Evolutionary conservation across 148 eudicot species (phyloP).

Genomic region (Chenopodium formosanum): DNA sequence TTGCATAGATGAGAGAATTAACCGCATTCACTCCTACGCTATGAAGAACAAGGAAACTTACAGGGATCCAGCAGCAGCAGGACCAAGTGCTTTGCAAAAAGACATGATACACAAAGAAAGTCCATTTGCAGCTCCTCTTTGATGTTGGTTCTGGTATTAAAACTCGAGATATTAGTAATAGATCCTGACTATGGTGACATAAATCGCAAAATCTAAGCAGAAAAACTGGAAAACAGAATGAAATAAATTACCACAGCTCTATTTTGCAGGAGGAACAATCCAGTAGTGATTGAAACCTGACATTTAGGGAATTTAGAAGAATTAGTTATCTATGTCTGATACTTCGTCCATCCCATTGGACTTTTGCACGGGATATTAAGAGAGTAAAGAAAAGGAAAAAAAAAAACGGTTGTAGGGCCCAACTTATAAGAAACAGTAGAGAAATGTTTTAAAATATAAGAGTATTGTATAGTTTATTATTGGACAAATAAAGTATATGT

Average conservation of each 20-base stretch:
- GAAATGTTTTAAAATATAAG: no score
- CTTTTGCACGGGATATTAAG: neutral
- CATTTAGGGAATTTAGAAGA: neutral
- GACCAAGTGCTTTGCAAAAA: constrained; percentile 59
- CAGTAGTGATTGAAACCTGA: constrained; percentile 41
- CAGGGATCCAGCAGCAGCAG: constrained; percentile 68
- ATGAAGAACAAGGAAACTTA: constrained; percentile 26
- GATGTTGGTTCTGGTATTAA: constrained; percentile 46
- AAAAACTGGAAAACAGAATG: neutral
- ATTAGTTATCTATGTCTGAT: neutral
- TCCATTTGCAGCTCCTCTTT: constrained; percentile 79
- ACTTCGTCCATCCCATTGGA: neutral
- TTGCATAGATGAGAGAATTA: neutral
- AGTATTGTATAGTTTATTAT: no score
- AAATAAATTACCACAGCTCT: constrained; percentile 40
- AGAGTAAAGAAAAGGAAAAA: neutral
- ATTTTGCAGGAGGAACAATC: constrained; percentile 47
- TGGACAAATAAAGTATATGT: neutral
- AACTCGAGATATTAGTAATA: neutral
- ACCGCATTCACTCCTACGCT: neutral
- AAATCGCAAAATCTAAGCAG: neutral
- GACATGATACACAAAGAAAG: constrained; percentile 64
- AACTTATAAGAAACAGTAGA: neutral
- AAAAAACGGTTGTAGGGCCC: neutral
- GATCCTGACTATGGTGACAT: neutral